phyloP scores from a whole-genome alignment of 129 eudicot genomes.

The Tagetes erecta region DNA sequence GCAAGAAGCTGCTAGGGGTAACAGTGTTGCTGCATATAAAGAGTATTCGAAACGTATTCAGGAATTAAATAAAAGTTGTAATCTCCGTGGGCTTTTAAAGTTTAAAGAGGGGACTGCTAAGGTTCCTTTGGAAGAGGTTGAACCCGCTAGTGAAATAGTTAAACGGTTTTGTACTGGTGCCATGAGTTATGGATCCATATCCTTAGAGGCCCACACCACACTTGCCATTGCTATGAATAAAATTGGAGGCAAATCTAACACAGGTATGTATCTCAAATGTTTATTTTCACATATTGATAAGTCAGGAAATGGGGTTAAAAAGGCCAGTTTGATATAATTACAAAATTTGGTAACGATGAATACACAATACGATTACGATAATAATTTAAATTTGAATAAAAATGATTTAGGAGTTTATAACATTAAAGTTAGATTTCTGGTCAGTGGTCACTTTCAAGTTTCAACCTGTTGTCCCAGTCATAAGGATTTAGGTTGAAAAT shows the following conservation, averaged over 20 bases:
- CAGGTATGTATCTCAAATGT: slow-evolving; percentile 54
- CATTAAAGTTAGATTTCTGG: background rate
- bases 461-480: background rate
- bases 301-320: slow-evolving; percentile 3
- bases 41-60: slow-evolving; percentile 85
- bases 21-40: slow-evolving; percentile 91
- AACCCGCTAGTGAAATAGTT: slow-evolving; percentile 96
- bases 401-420: background rate
- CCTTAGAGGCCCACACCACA: slow-evolving; percentile 92
- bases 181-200: slow-evolving; percentile 98
- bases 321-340: background rate
- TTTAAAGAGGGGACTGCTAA: slow-evolving; percentile 60
- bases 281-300: background rate
- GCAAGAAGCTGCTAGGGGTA: slow-evolving; percentile 90
- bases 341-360: background rate
- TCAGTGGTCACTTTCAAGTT: background rate
- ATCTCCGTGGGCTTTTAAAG: slow-evolving; percentile 85
- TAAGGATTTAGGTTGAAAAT: background rate
- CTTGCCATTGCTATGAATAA: slow-evolving; percentile 96
- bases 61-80: slow-evolving; percentile 76
- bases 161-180: slow-evolving; percentile 97
- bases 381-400: background rate
- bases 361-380: background rate
- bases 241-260: slow-evolving; percentile 94
- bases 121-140: slow-evolving; percentile 91